A percentile compares a stretch with the other conserved stretches of the same genome.
Conservation (phyloP, 257 asterid genomes). For the Catharanthus roseus region DNA sequence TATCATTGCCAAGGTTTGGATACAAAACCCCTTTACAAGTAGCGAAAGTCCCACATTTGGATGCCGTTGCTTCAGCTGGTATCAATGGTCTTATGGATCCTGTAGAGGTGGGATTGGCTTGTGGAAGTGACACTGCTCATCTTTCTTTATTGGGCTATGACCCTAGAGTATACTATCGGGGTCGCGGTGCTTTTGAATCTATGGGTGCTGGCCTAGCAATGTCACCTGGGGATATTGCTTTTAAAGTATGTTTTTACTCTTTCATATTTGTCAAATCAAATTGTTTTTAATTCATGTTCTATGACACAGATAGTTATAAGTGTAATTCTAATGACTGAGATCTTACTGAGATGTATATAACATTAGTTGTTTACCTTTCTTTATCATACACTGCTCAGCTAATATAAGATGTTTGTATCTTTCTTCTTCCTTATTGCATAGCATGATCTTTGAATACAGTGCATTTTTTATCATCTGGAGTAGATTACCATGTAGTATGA, state of each 20-base stretch:
- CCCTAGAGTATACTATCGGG: slow-evolving; percentile 85
- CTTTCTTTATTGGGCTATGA: slow-evolving; percentile 88
- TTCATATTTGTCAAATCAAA: background rate
- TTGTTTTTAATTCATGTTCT: background rate
- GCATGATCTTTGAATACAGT: no score
- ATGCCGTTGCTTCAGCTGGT: slow-evolving; percentile 84
- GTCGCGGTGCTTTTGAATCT: slow-evolving; percentile 96
- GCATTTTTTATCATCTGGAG: background rate
- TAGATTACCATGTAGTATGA: background rate
- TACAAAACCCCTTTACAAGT: slow-evolving; percentile 76
- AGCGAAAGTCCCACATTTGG: slow-evolving; percentile 67
- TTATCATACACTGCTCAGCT: background rate
- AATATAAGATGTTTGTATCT: background rate
- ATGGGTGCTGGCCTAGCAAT: slow-evolving; percentile 98
- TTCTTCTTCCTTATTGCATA: background rate
- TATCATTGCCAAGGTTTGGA: slow-evolving; percentile 72
- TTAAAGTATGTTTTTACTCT: slow-evolving; percentile 47
- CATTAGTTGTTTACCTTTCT: background rate
- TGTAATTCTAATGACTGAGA: background rate
- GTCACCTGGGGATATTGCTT: slow-evolving; percentile 96
- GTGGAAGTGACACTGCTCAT: slow-evolving; percentile 99
- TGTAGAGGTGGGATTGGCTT: slow-evolving; percentile 87
- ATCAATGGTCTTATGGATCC: slow-evolving; percentile 96
- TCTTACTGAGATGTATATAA: background rate
- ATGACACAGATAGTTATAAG: background rate